Base-by-base conservation (phyloP, 2,329 filamentous ascomycete genomes). In the Epichloe amarillans region DNA sequence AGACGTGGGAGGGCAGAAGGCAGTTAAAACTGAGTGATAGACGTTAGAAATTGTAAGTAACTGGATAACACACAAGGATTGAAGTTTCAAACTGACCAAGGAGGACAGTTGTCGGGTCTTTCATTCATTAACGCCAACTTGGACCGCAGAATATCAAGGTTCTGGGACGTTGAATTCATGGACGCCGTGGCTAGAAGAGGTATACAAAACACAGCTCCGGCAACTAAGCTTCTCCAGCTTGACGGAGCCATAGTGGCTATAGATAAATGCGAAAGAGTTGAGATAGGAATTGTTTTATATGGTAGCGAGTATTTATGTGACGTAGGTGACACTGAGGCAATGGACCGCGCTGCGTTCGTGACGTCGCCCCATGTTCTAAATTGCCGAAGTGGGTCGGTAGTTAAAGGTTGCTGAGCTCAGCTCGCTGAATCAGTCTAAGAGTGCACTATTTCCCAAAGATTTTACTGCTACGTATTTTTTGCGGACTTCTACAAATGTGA, bases 1-100 rank as follows among this genome's bases (percentile, higher is more conserved):
- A 98, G 55, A 82, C 83, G 66, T 95, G 94, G 55, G 87, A 88
- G 30, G 93, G 90, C 15, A 98, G 79, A 52, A 96, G 86, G 72
- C 93, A 98, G 78, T 98, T 97, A 77, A 98, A 98, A 73, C 93
- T 91, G 57, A 60, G 8, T 10, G 30, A 61, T 10, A 17, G 30
- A 30, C 30, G 10, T 30, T 30, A 30, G 30, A 72, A 61, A 52
- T 56, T 46, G 58, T 51, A 54, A 42, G 56, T 30, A 38, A 54
- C 43, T 15, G 0, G n/a, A 2, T 17, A 55, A n/a, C 3, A 40
- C 14, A 40, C 14, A 12, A 21, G 3, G 11, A 4, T 21, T 6
- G 17, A 37, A 12, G 14, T 5, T 7, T 46, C 11, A 14, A 49
- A 42, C 71, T 58, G 68, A 85, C 82, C 82, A 93, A 62, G 87